These are phyloP conservation scores for Fusarium verrucosum DNA, from an alignment of 2,329 filamentous ascomycete genomes.

Conservation along the genomic window DNA sequence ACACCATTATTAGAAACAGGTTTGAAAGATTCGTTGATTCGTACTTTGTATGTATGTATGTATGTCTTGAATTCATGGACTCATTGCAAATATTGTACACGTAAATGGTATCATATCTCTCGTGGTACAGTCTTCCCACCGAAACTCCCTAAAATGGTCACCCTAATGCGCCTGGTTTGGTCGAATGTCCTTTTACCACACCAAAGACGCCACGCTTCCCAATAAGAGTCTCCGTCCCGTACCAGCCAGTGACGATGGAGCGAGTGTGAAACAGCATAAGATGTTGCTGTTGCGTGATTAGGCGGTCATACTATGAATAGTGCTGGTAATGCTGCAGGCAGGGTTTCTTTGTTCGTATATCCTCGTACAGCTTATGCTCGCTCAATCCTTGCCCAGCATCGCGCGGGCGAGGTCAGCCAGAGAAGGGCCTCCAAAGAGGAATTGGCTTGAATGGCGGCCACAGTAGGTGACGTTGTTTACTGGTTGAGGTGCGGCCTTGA, in stretches of 20 bases:
- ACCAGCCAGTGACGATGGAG: slow-evolving; percentile 42
- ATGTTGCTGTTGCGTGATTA: slow-evolving; percentile 10
- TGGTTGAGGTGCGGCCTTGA: slow-evolving; percentile 51
- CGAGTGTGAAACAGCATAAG: slow-evolving; percentile 17
- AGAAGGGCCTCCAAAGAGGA: slow-evolving; percentile 60
- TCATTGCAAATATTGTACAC: slow-evolving; percentile 38
- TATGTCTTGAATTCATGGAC: slow-evolving; percentile 31
- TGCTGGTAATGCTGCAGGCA: slow-evolving; percentile 7
- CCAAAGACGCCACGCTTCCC: slow-evolving; percentile 34
- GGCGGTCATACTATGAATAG: slow-evolving; percentile 8
- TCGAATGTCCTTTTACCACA: slow-evolving; percentile 19
- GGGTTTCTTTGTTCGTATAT: slow-evolving; percentile 11
- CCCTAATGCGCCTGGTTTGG: slow-evolving; percentile 7
- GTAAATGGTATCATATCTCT: slow-evolving; percentile 33
- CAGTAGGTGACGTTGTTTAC: slow-evolving; percentile 66
- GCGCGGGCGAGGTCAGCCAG: slow-evolving; percentile 55
- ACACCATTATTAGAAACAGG: slow-evolving; percentile 16
- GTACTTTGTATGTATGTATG: too few species aligned
- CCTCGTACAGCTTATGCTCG: slow-evolving; percentile 19
- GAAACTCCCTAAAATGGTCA: background rate
- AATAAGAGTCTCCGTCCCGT: slow-evolving; percentile 37
- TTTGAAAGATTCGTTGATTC: background rate
- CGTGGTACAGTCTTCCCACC: slow-evolving; percentile 24
- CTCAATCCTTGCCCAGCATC: slow-evolving; percentile 50
- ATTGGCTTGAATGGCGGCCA: slow-evolving; percentile 64